Evolutionary conservation across 176 grass and related monocot genomes (phyloP).

Genomic region (Areca catechu): DNA sequence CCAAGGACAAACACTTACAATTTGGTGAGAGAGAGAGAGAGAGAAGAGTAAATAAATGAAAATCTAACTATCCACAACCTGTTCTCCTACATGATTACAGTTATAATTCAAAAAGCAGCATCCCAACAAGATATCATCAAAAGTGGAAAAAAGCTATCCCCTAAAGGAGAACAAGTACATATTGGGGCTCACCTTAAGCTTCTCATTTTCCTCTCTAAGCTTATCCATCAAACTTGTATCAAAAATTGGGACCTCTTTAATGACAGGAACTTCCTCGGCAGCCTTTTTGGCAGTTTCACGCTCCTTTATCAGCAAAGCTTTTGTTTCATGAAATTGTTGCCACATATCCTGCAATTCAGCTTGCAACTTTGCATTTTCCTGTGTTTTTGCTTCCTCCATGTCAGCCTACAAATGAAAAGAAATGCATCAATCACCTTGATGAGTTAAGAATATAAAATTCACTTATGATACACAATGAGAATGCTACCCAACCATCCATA

Average conservation of each 20-base stretch:
- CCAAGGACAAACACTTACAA: no score
- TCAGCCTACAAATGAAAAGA: slow-evolving; percentile 46
- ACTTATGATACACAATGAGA: no score
- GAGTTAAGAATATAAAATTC: no score
- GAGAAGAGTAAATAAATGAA: no score
- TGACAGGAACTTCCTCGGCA: slow-evolving; percentile 51
- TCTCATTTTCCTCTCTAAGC: slow-evolving; percentile 90
- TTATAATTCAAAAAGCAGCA: no score
- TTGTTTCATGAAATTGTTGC: slow-evolving; percentile 78
- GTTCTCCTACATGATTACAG: no score
- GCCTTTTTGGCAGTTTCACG: slow-evolving; percentile 57
- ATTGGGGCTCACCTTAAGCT: slow-evolving; percentile 65
- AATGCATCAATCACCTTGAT: no score
- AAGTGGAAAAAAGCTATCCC: no score
- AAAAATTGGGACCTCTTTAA: slow-evolving; percentile 92
- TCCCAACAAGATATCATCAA: no score
- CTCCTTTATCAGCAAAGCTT: slow-evolving; percentile 61
- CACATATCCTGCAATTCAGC: slow-evolving; percentile 65
- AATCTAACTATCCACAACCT: no score
- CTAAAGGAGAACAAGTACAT: slow-evolving; percentile 3
- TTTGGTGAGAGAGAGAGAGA: no score
- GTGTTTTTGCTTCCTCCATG: slow-evolving; percentile 78
- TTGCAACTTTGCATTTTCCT: slow-evolving; percentile 93
- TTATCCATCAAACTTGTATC: slow-evolving; percentile 78
- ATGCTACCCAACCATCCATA: no score